A percentile compares a stretch with the other conserved stretches of the same genome.
phyloP scores from a whole-genome alignment of 495 filamentous ascomycete species.

The Pseudoneurospora amorphoporcata region DNA sequence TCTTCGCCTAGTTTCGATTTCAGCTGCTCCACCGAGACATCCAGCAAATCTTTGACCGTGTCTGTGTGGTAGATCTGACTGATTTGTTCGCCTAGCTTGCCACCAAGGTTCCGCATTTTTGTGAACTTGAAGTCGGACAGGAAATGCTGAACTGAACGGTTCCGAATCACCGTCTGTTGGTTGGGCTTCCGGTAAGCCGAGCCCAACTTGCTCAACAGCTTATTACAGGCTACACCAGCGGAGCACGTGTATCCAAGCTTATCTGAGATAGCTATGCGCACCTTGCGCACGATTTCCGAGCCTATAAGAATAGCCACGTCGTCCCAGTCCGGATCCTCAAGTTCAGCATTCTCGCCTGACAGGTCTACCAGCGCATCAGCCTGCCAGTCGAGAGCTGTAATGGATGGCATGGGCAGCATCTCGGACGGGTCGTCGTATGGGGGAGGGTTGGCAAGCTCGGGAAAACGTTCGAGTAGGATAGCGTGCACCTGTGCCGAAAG shows the following conservation, averaged over 20 bases:
- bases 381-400: conserved; percentile 70
- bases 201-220: conserved; percentile 91
- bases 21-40: conserved; percentile 64
- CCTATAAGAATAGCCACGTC: conserved; percentile 80
- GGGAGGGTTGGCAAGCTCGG: conserved; percentile 53
- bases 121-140: conserved; percentile 84
- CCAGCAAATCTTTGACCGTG: conserved; percentile 62
- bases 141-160: conserved; percentile 72
- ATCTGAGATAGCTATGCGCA: conserved; percentile 50
- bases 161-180: conserved; percentile 81
- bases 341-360: conserved; percentile 58
- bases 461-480: conserved; percentile 66
- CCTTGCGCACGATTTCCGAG: conserved; percentile 73
- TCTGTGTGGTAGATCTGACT: conserved; percentile 70
- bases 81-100: conserved; percentile 88
- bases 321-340: conserved; percentile 90
- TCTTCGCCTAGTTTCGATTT: conserved; percentile 75
- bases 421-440: conserved; percentile 64
- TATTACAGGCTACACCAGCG: conserved; percentile 79
- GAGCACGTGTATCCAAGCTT: conserved; percentile 73
- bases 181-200: conserved; percentile 88
- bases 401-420: conserved; percentile 60
- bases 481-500: conserved; percentile 71
- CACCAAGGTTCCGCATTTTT: conserved; percentile 89
- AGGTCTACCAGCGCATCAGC: conserved; percentile 70